Evolutionary conservation across 116 monocot species (phyloP), one percentile per base, ranked within the genome.

Genomic region (Posidonia oceanica): DNA sequence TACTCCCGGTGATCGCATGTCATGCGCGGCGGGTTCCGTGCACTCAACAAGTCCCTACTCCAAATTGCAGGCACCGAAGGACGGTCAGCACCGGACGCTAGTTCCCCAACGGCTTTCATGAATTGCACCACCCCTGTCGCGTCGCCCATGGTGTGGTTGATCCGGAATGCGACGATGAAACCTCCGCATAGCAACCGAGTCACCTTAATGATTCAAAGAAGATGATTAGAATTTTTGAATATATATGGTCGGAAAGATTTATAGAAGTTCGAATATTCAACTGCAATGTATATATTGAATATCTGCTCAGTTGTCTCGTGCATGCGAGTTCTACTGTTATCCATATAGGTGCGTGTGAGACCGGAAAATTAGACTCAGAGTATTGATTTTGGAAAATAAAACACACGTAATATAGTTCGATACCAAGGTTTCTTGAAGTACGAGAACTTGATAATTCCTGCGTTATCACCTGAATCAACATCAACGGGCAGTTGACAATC

Each of bases 181-280:
- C 83, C 87, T 4, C 87, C 87, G 40, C 87, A 87, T 21, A 7
- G 12, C 17, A 87, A 65, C n/a, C 78, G 69, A 5, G 83, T 87
- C 18, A 87, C 87, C 80, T 86, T 80, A 16, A 86, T 66, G 0
- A 52, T 61, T 7, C 8, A 8, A 44, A 44, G 44, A 1, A 44
- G 44, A 44, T 4, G 44, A 4, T 44, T 2, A 44, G 44, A 44
- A 44, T 44, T 10, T 2, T 48, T 48, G 48, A 10, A 48, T 10
- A 48, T 48, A 48, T 48, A 48, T 48, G 7, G 0, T 29, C 29
- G 29, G 29, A 29, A 29, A 29, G 29, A 29, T 29, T 29, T 29
- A 29, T 29, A 0, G 29, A 29, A 29, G 29, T 29, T 29, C 29
- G 29, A 29, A 29, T 29, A 29, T 29, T 29, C 29, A 29, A 29